Base-by-base conservation (phyloP, 2,329 filamentous ascomycete species). In the Penicillium sp. region DNA sequence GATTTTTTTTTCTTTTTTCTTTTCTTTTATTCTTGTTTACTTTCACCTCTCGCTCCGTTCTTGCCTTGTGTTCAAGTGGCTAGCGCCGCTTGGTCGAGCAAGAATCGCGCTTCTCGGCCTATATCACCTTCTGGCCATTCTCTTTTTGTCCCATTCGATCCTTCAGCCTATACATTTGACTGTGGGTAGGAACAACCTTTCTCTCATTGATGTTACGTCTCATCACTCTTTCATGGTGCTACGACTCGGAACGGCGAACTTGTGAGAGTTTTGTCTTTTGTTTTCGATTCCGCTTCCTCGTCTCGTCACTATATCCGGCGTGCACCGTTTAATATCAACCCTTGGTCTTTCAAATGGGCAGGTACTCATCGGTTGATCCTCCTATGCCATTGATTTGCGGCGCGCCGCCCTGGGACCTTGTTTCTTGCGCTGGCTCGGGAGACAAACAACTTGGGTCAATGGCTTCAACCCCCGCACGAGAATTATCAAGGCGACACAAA, bases 221-320 rank as follows among this genome's bases (percentile, higher is more conserved):
- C 60, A 69, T 68, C 70, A 66, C 64, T 69, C 65, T 65, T 66
- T 71, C 61, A 73, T 66, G 71, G 71, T 72, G 69, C 68, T 66
- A 72, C 64, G 68, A 70, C 64, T 71, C 61, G 69, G 68, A 71
- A 71, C 65, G 70, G 69, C 71, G 69, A 72, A 71, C 61, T 65
- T 69, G 56, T 65, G 58, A 63, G 61, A 60, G 62, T 55, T 60
- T 51, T 64, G 51, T 60, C 53, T 56, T 65, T 43, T 58, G 40
- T 61, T 62, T 58, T 56, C 50, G 46, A 50, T 56, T 54, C 56
- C 59, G 44, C 53, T 56, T 56, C 50, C 57, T 57, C 50, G 47
- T 57, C 58, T 57, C 54, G 46, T 56, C 60, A 58, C 50, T 57
- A 62, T 56, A 59, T 55, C 52, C 53, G 60, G 47, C 57, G 56